phyloP scores from a whole-genome alignment of 1,139 yeast species.

The Hansenula sp. region DNA sequence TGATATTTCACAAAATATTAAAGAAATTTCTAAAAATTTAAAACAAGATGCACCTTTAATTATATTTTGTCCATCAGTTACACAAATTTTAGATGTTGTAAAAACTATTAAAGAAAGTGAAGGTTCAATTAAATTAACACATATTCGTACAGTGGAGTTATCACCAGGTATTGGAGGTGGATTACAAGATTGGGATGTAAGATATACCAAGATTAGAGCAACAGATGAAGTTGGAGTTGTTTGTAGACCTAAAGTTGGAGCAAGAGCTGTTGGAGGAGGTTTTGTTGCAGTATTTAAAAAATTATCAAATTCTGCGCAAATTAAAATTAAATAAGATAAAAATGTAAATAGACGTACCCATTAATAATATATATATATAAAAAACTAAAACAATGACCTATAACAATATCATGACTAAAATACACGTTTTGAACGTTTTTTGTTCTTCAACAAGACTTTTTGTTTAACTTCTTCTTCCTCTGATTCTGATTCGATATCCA shows the following conservation, averaged over 20 bases:
- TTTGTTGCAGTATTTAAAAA: conserved; percentile 30
- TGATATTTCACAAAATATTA: conserved; percentile 30
- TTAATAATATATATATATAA: neutral
- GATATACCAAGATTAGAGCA: conserved; percentile 32
- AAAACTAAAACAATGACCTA: neutral
- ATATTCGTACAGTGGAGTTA: conserved; percentile 35
- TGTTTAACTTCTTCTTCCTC: conserved; percentile 51
- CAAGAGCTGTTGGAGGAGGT: conserved; percentile 42
- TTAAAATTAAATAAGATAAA: too few relatives aligned
- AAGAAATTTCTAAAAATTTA: conserved; percentile 27
- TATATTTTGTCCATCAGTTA: conserved; percentile 41
- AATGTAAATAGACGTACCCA: neutral
- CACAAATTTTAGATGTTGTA: conserved; percentile 37
- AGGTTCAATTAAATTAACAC: conserved; percentile 27
- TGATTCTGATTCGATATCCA: conserved; percentile 35
- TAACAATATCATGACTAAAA: conserved; percentile 4
- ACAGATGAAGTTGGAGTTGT: conserved; percentile 36
- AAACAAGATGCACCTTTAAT: conserved; percentile 37
- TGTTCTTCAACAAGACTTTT: conserved; percentile 76
- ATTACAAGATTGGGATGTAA: conserved; percentile 37
- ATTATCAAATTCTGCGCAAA: conserved; percentile 16
- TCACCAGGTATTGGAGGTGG: conserved; percentile 43
- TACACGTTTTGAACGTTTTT: conserved; percentile 36
- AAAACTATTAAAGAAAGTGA: conserved; percentile 23
- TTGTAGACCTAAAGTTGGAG: conserved; percentile 44